Conservation (phyloP, 176 grass and related monocot genomes). For the Ensete glaucum region DNA sequence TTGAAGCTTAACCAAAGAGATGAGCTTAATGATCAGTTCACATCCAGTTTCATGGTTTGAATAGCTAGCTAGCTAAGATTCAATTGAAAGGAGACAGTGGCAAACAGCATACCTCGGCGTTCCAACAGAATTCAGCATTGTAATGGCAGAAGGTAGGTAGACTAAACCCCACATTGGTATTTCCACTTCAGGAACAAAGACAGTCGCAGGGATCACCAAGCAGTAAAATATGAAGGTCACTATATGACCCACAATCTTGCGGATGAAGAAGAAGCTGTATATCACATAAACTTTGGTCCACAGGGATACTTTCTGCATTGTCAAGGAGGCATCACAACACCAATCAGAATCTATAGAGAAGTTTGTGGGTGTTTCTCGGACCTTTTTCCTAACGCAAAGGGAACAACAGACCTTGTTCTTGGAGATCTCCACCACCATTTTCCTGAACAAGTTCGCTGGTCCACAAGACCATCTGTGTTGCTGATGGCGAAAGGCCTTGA, state of each 20-base stretch:
- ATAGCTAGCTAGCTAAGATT: neutral
- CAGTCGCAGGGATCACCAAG: slow-evolving; percentile 3
- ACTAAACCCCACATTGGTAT: slow-evolving; percentile 12
- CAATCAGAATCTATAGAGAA: too few species aligned
- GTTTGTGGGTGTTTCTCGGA: too few species aligned
- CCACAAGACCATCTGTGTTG: slow-evolving; percentile 18
- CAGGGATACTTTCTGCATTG: slow-evolving; percentile 8
- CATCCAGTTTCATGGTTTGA: too few species aligned
- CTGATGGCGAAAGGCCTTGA: slow-evolving; percentile 14
- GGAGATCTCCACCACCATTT: slow-evolving; percentile 6
- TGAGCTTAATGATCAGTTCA: neutral
- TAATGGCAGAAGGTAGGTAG: slow-evolving; percentile 13
- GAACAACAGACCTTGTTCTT: slow-evolving; percentile 4
- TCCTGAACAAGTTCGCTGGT: slow-evolving; percentile 17
- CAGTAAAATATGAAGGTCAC: slow-evolving; percentile 14
- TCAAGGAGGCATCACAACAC: neutral
- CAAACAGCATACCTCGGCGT: slow-evolving; percentile 3
- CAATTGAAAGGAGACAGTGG: neutral
- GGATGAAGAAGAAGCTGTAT: slow-evolving; percentile 14
- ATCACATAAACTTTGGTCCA: slow-evolving; percentile 13
- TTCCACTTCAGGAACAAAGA: slow-evolving; percentile 7
- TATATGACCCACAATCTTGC: slow-evolving; percentile 11
- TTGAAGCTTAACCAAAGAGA: too few species aligned
- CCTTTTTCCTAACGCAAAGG: neutral
- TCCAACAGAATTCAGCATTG: slow-evolving; percentile 4